Evolutionary conservation across 495 filamentous ascomycete genomes (phyloP).

Genomic region (Oidiodendron maius): DNA sequence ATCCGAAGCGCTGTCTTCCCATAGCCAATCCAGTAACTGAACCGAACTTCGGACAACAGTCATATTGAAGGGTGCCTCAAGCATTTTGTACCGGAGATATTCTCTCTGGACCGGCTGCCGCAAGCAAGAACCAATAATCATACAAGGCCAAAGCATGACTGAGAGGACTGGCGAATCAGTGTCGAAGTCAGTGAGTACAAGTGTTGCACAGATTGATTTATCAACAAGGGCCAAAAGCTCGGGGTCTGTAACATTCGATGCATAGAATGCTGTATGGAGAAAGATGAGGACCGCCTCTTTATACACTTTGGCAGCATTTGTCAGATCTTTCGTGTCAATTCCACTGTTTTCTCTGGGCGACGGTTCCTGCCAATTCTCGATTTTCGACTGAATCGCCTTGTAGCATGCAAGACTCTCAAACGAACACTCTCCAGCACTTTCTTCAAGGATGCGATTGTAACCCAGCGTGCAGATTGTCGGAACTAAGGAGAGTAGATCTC

Average conservation of each 20-base stretch:
- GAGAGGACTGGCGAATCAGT: too few relatives aligned
- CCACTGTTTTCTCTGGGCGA: background rate
- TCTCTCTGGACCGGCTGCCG: too few relatives aligned
- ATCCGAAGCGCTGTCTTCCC: too few relatives aligned
- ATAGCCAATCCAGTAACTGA: too few relatives aligned
- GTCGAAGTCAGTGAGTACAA: too few relatives aligned
- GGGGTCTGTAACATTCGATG: background rate
- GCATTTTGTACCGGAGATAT: too few relatives aligned
- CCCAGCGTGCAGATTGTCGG: too few relatives aligned
- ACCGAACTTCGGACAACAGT: too few relatives aligned
- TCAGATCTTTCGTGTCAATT: background rate
- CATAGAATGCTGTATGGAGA: conserved; percentile 1
- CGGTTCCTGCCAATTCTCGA: background rate
- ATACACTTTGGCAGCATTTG: background rate
- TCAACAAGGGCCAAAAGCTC: background rate
- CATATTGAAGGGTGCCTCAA: too few relatives aligned
- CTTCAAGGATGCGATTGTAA: conserved; percentile 1
- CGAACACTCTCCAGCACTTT: background rate
- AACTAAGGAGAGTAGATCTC: too few relatives aligned
- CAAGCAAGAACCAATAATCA: too few relatives aligned
- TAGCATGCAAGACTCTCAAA: background rate
- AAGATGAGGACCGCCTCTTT: background rate
- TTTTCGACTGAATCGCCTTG: conserved; percentile 1
- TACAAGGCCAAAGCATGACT: too few relatives aligned
- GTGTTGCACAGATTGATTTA: background rate